A percentile compares a stretch with the other conserved stretches of the same genome.
phyloP scores from a whole-genome alignment of 352 stramenopile genomes.

The Pythium guiyangense region DNA sequence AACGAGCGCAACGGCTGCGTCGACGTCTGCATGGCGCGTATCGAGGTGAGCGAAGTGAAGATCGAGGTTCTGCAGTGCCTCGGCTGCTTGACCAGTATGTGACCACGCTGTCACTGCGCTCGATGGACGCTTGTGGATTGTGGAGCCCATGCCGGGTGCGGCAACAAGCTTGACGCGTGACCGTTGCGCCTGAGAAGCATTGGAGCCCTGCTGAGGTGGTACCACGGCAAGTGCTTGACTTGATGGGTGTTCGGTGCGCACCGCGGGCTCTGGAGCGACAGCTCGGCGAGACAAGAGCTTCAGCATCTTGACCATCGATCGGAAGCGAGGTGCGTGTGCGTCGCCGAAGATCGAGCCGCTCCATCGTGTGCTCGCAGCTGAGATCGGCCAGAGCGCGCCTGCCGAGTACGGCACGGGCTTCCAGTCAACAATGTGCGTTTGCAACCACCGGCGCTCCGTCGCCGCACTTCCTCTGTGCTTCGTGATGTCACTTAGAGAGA shows the following conservation, averaged over 20 bases:
- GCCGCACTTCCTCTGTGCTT: too few relatives aligned
- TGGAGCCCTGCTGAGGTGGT: too few relatives aligned
- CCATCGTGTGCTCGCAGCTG: constrained; percentile 9
- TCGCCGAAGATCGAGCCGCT: background rate
- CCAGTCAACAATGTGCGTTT: background rate
- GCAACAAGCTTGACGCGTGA: too few relatives aligned
- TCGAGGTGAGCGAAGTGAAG: background rate
- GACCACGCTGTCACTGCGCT: background rate
- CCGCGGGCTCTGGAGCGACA: background rate
- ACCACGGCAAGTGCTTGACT: too few relatives aligned
- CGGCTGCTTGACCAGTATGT: background rate
- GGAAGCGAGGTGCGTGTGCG: background rate
- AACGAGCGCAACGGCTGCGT: constrained; percentile 22
- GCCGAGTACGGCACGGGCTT: constrained; percentile 14
- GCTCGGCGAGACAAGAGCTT: too few relatives aligned
- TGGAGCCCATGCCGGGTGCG: too few relatives aligned
- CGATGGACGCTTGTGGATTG: too few relatives aligned
- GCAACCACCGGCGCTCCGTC: background rate
- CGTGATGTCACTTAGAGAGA: too few relatives aligned
- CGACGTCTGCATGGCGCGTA: background rate
- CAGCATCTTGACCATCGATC: too few relatives aligned
- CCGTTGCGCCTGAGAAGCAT: too few relatives aligned
- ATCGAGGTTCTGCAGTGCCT: constrained; percentile 1
- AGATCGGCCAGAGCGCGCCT: constrained; percentile 7
- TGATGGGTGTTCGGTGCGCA: background rate